A percentile compares a stretch with the other conserved stretches of the same genome.
Conservation (phyloP, 768 basidiomycete genomes). For the Tulasnella sp. region DNA sequence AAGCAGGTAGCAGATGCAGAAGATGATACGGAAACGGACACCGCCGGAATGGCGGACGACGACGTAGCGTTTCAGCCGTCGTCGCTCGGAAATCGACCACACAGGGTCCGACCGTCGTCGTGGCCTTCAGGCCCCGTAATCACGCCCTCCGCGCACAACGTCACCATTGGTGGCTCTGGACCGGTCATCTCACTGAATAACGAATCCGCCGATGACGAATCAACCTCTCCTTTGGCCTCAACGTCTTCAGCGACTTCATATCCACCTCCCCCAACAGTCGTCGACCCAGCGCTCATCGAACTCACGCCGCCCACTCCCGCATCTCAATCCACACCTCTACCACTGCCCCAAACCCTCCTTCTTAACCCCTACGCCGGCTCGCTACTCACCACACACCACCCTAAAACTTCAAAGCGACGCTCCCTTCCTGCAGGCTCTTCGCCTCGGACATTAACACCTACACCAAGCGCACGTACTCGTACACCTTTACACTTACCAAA, state of each 20-base stretch:
- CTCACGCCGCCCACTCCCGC: constrained; percentile 9
- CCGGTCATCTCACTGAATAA: neutral
- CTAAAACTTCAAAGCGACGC: neutral
- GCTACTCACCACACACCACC: neutral
- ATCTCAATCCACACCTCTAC: neutral
- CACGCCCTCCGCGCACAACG: neutral
- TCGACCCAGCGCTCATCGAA: neutral
- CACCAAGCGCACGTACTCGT: constrained; percentile 31
- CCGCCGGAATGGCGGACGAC: neutral
- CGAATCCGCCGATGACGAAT: neutral
- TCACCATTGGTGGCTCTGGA: neutral
- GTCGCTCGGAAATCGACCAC: neutral
- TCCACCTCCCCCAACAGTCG: neutral
- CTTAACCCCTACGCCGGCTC: neutral
- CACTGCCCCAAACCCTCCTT: neutral
- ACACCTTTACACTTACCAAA: constrained; percentile 76
- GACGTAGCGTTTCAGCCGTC: neutral
- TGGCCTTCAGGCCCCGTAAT: neutral
- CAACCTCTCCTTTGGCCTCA: neutral
- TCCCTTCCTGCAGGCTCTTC: neutral
- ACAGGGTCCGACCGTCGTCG: neutral
- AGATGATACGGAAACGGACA: neutral
- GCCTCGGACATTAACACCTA: neutral
- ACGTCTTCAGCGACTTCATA: neutral
- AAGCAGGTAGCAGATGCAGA: neutral